Evolutionary conservation across 1,284 basidiomycete species (phyloP), one percentile per base, ranked within the genome.

Genomic region (Fomes fomentarius): DNA sequence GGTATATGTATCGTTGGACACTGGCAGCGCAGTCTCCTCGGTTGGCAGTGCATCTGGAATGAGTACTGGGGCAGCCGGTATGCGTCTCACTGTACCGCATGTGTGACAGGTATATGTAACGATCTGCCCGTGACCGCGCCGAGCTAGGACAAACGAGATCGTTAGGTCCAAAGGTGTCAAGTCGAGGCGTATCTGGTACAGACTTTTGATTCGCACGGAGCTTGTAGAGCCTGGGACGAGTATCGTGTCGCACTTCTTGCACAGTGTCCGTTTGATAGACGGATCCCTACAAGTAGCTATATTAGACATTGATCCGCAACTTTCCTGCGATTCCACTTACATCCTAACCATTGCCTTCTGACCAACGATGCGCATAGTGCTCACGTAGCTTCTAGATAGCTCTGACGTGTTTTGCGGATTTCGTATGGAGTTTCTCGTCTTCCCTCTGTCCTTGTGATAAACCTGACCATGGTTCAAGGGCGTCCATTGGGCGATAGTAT

Each of bases 261-360:
- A 94, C 11, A 93, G 64, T 0, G 85, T 84, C 14, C 91, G 84
- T 68, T 94, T 94, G 19, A 93, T 76, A 2, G 78, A 75, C 0
- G 91, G 91, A 67, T 93, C 92, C 64, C 91, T 93, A 53, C 25
- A 12, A 33, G n/a, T n/a, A n/a, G n/a, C n/a, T 11, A 28, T 14
- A 15, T 46, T 4, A 41, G 31, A 45, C 24, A 31, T 17, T 34
- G 14, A 22, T 10, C 39, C 39, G 19, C 38, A 1, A 5, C n/a
- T n/a, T n/a, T 5, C 34, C 14, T 15, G 35, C 51, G 31, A 15
- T 14, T 31, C 25, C 21, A 17, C 82, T 30, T 48, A 91, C 91
- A 93, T 84, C 66, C 83, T 85, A 22, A 89, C 82, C 37, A 83
- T 88, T 0, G 88, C 84, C 68, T 87, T 91, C 68, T 84, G 82